Evolutionary conservation across 805 yeast species (phyloP).

Genomic region (Pichia insulana): DNA sequence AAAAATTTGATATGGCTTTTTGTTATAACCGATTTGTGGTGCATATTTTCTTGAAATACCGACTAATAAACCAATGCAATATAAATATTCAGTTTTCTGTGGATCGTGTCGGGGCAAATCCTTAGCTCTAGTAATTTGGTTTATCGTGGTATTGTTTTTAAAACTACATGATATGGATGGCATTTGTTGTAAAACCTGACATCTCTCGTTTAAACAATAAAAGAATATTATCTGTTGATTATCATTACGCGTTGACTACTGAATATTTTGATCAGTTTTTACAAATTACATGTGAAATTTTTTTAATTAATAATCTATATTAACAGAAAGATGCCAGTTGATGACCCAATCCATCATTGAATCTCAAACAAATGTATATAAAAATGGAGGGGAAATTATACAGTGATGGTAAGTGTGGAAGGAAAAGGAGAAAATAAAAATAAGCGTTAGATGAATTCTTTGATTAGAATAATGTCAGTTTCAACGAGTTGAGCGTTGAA

Average conservation of each 20-base stretch:
- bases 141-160: no score
- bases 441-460: constrained; percentile 4
- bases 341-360: constrained; percentile 17
- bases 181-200: no score
- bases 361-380: constrained; percentile 8
- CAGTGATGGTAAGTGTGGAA: constrained; percentile 2
- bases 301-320: constrained; percentile 6
- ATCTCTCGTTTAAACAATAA: no score
- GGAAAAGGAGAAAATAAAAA: constrained; percentile 1
- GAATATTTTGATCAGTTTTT: background rate
- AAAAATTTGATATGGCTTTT: constrained; percentile 15
- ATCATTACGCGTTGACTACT: no score
- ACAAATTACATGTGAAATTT: background rate
- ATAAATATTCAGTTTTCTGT: constrained; percentile 1
- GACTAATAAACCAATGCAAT: constrained; percentile 15
- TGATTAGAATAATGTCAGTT: constrained; percentile 3
- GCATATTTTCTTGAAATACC: constrained; percentile 14
- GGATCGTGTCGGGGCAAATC: no score
- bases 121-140: no score
- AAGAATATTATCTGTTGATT: no score
- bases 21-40: background rate
- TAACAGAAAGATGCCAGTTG: constrained; percentile 18
- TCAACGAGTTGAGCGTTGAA: constrained; percentile 27
- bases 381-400: constrained; percentile 2
- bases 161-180: background rate